A percentile compares a stretch with the other conserved stretches of the same genome.
Evolutionary conservation across 345 rosid species (phyloP).

Genomic region (Populus pruinosa): DNA sequence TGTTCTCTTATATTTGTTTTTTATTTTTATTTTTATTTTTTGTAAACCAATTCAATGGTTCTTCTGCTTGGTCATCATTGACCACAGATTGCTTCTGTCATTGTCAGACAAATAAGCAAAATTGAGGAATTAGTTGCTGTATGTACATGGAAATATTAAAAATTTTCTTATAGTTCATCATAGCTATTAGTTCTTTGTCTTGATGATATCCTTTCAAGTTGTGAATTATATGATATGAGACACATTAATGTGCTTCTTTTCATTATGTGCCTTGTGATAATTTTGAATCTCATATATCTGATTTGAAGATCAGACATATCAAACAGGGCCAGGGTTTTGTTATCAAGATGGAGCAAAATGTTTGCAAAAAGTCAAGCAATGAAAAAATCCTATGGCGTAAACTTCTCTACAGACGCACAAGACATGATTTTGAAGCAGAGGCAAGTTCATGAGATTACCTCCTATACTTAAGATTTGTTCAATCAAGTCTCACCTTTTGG

Average conservation of each 20-base stretch:
- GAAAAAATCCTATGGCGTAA: conserved; percentile 67
- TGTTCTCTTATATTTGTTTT: neutral
- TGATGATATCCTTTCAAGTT: neutral
- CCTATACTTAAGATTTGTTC: conserved; percentile 4
- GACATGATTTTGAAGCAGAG: conserved; percentile 77
- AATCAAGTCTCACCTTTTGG: conserved; percentile 7
- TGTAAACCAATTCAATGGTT: neutral
- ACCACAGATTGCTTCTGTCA: neutral
- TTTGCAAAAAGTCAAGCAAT: conserved; percentile 68
- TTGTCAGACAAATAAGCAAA: neutral
- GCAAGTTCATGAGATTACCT: conserved; percentile 41
- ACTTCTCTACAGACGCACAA: conserved; percentile 49
- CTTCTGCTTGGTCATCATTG: neutral
- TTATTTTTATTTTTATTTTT: too few species aligned
- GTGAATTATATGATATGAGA: neutral
- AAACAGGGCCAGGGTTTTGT: conserved; percentile 89
- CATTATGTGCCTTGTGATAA: conserved; percentile 15
- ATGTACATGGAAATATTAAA: neutral
- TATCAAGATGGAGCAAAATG: conserved; percentile 88
- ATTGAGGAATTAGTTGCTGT: neutral
- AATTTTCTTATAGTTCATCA: neutral
- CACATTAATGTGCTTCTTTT: neutral
- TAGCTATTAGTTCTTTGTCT: neutral
- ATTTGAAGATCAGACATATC: conserved; percentile 99
- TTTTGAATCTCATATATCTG: conserved; percentile 75